Conservation (phyloP, 148 eudicot species). For the Rhododendron kiyosumense region DNA sequence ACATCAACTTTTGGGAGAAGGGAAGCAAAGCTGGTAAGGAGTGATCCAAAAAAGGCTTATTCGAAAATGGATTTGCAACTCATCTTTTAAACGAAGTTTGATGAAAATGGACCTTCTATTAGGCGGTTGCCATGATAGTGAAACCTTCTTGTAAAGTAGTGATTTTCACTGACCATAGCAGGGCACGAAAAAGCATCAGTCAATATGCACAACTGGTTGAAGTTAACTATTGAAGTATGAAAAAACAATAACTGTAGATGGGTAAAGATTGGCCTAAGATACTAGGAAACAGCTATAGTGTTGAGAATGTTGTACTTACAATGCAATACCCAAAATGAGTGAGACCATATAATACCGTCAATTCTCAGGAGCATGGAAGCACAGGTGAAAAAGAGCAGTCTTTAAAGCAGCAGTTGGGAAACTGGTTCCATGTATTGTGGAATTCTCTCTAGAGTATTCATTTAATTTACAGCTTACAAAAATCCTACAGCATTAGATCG, state of each 20-base stretch:
- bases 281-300: neutral
- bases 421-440: neutral
- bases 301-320: neutral
- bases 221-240: neutral
- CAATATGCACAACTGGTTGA: neutral
- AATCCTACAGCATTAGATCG: neutral
- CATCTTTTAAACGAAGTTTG: neutral
- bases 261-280: neutral
- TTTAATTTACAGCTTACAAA: neutral
- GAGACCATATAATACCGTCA: neutral
- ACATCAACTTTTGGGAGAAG: slow-evolving; percentile 3
- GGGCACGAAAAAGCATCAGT: neutral
- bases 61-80: neutral
- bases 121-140: neutral
- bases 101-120: neutral
- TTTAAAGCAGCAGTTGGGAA: neutral
- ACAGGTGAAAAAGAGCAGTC: neutral
- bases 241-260: neutral
- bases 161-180: neutral
- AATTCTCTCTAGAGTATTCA: neutral
- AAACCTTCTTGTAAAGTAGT: neutral
- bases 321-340: neutral
- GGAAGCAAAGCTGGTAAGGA: neutral
- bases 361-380: neutral
- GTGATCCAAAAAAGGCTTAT: neutral